Base-by-base conservation (phyloP, 495 filamentous ascomycete species). In the Aspergillus campestris region DNA sequence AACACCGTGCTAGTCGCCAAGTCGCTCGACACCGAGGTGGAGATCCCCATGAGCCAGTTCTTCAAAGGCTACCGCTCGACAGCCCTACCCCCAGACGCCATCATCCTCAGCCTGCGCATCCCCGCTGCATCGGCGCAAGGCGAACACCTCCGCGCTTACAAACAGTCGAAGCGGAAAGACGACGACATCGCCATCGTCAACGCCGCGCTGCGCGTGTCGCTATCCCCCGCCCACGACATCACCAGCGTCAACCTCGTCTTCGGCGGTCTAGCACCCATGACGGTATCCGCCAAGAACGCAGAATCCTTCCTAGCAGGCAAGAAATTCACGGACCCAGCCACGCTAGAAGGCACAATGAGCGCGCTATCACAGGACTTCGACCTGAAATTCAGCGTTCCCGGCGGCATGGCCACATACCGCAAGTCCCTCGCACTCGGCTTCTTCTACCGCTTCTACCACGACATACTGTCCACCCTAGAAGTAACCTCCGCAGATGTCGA, bases 151-250 rank as follows among this genome's bases (percentile, higher is more conserved):
- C 72, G 78, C 12, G 80, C 91, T 2, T 96, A 95, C 64, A 97
- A 97, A 62, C 91, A 96, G 56, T 80, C 91, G 0, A 97, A 96
- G 72, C 72, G 91, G 41, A 95, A 95, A 55, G 91, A 96, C 57
- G 91, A 95, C 61, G 91, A 97, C 66, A 95, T 95, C 59, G 91
- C 91, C 8, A 95, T 97, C 47, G 91, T 95, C 34, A 96, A 91
- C 47, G 78, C 84, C 7, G 84, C 88, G 5, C 61, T 96, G 32
- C 80, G 85, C 36, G 73, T 95, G 6, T 73, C 71, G 3, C 65
- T 97, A 3, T 75, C 78, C 30, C 74, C 82, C 1, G 65, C 66
- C 4, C 73, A 89, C 32, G 60, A 76, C 8, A 87, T 95, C 7
- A 73, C 79, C 36, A 80, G 76, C 50, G 79, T 75, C 31, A 84